phyloP scores from a whole-genome alignment of 768 basidiomycete species.

The Russula lepida region DNA sequence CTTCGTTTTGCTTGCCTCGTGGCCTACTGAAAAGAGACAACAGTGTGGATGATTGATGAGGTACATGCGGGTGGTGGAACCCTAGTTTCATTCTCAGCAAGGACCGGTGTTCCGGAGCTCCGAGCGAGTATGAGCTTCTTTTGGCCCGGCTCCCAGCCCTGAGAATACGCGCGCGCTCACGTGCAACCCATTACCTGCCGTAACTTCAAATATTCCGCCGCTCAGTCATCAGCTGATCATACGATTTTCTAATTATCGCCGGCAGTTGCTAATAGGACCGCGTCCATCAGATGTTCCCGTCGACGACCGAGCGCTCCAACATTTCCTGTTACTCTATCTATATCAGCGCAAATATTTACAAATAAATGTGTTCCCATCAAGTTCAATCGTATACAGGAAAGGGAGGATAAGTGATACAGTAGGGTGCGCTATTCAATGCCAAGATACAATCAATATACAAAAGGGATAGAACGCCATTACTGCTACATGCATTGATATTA shows the following conservation, averaged over 20 bases:
- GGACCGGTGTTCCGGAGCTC: neutral
- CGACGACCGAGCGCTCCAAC: constrained; percentile 1
- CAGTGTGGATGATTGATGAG: neutral
- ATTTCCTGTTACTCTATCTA: constrained; percentile 2
- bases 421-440: constrained; percentile 9
- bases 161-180: constrained; percentile 1
- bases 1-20: neutral
- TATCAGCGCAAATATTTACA: constrained; percentile 20
- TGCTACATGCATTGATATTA: constrained; percentile 13
- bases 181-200: neutral
- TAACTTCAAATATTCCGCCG: neutral
- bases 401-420: constrained; percentile 20
- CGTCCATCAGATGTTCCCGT: constrained; percentile 4
- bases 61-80: neutral
- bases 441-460: constrained; percentile 19
- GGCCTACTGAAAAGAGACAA: neutral
- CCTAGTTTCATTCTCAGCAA: neutral
- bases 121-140: neutral
- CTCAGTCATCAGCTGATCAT: constrained; percentile 7
- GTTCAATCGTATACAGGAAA: constrained; percentile 14
- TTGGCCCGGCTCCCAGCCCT: neutral
- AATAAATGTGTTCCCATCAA: constrained; percentile 12
- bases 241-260: constrained; percentile 5
- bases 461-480: constrained; percentile 14
- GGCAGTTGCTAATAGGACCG: neutral